A percentile compares a stretch with the other conserved stretches of the same genome.
These are phyloP conservation scores for Cytospora piceicola DNA, from an alignment of 2,329 filamentous ascomycete species.

Conservation along the genomic window DNA sequence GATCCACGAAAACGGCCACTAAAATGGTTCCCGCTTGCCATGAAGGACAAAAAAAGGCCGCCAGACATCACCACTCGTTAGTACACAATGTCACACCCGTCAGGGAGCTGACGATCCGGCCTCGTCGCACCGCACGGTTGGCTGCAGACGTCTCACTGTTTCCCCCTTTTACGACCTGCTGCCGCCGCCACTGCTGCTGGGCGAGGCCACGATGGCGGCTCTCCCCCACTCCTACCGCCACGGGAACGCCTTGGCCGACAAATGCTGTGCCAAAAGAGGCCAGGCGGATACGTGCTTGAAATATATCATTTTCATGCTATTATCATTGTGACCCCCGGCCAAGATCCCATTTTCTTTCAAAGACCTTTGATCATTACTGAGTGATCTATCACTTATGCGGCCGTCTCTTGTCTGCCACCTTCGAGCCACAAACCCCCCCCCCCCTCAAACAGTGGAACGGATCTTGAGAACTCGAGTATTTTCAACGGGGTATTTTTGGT, in stretches of 20 bases:
- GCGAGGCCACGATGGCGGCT: not conserved
- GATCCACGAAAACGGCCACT: slow-evolving; percentile 13
- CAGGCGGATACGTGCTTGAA: not conserved
- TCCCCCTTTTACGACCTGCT: slow-evolving; percentile 5
- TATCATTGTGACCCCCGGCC: not conserved
- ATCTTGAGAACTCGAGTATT: not conserved
- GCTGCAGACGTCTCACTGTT: not conserved
- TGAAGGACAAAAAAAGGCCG: not conserved
- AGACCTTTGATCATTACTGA: not conserved
- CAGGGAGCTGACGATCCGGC: not conserved
- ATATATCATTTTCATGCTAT: not conserved
- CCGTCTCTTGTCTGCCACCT: not conserved
- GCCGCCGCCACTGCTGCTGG: not conserved
- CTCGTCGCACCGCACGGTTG: not conserved
- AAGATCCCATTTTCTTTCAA: not conserved
- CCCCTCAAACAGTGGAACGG: too few relatives aligned
- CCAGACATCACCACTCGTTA: not conserved
- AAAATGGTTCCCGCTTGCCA: slow-evolving; percentile 21
- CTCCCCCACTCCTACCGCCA: not conserved
- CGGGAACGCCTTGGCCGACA: too few relatives aligned
- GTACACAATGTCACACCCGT: not conserved
- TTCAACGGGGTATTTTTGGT: slow-evolving; percentile 17
- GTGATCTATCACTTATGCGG: not conserved
- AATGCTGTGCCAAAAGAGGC: not conserved
- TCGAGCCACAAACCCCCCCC: not conserved